Conservation (phyloP, 2,329 filamentous ascomycete species). For the Aspergillus calidoustus region DNA sequence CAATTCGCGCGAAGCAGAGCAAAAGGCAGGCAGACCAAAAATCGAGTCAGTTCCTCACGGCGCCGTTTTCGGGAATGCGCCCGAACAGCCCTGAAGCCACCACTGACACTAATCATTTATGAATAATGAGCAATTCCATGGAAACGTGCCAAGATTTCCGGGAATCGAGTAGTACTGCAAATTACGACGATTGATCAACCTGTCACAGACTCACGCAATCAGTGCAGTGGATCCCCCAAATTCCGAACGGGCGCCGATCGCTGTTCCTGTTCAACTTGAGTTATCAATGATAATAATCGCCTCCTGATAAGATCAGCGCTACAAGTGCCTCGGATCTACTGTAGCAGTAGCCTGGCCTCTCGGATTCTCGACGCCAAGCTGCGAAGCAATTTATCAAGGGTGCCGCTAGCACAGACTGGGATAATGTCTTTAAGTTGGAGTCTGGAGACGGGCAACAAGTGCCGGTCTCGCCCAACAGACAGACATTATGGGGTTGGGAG, state of each 20-base stretch:
- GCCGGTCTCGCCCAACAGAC: too few species aligned
- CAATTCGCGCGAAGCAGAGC: too few species aligned
- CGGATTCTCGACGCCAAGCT: not conserved
- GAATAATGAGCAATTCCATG: too few species aligned
- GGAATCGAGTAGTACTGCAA: too few species aligned
- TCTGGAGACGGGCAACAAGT: not conserved
- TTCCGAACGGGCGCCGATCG: not conserved
- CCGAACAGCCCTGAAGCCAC: not conserved
- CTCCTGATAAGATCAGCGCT: not conserved
- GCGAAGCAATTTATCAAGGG: not conserved
- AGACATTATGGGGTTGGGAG: not conserved
- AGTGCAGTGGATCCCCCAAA: not conserved
- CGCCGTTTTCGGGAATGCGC: not conserved
- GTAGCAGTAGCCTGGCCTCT: not conserved
- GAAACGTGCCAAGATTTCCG: too few species aligned
- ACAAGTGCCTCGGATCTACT: not conserved
- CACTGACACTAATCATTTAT: too few species aligned
- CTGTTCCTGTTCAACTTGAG: too few species aligned
- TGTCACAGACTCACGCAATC: too few species aligned
- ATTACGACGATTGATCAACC: too few species aligned
- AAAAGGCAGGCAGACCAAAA: not conserved
- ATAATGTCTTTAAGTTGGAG: not conserved
- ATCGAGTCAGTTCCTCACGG: not conserved
- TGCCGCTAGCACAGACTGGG: not conserved
- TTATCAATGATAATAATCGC: not conserved